These are phyloP conservation scores for Backusella australiensis DNA, from an alignment of 192 early-diverging fungal genomes.

Conservation along the genomic window DNA sequence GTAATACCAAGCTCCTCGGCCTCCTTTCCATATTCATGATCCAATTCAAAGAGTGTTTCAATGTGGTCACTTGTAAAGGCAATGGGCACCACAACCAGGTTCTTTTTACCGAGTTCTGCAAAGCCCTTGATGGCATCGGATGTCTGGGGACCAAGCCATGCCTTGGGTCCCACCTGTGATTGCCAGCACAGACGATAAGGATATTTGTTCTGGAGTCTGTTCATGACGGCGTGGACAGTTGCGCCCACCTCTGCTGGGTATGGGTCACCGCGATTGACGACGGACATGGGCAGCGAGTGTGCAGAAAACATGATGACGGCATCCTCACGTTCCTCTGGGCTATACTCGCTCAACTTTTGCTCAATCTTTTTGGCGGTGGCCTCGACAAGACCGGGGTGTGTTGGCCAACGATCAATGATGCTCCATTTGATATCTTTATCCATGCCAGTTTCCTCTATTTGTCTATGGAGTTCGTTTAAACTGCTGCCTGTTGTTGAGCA, in stretches of 20 bases:
- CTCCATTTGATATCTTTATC: constrained; percentile 78
- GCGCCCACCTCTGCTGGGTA: constrained; percentile 87
- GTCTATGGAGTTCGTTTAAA: constrained; percentile 83
- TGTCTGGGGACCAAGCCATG: constrained; percentile 93
- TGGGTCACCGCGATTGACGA: constrained; percentile 89
- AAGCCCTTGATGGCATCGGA: constrained; percentile 74
- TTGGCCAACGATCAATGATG: constrained; percentile 95
- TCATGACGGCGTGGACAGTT: constrained; percentile 81
- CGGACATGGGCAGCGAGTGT: constrained; percentile 92
- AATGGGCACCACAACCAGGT: constrained; percentile 87
- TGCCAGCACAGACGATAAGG: constrained; percentile 94
- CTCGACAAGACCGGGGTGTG: constrained; percentile 82
- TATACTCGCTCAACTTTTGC: constrained; percentile 61
- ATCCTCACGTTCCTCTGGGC: constrained; percentile 57
- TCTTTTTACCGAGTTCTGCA: constrained; percentile 72
- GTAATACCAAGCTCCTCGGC: constrained; percentile 83
- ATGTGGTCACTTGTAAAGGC: constrained; percentile 97
- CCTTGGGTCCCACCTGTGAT: constrained; percentile 87
- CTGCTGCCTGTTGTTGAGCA: constrained; percentile 92
- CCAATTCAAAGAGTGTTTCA: constrained; percentile 96
- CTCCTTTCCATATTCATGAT: constrained; percentile 87
- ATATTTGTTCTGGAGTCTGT: constrained; percentile 66
- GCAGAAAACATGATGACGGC: constrained; percentile 93
- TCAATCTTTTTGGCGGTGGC: constrained; percentile 82
- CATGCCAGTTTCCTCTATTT: constrained; percentile 60